These are phyloP conservation scores for Scopulariopsis brevicaulis DNA, from an alignment of 2,329 filamentous ascomycete genomes.

Conservation along the genomic window DNA sequence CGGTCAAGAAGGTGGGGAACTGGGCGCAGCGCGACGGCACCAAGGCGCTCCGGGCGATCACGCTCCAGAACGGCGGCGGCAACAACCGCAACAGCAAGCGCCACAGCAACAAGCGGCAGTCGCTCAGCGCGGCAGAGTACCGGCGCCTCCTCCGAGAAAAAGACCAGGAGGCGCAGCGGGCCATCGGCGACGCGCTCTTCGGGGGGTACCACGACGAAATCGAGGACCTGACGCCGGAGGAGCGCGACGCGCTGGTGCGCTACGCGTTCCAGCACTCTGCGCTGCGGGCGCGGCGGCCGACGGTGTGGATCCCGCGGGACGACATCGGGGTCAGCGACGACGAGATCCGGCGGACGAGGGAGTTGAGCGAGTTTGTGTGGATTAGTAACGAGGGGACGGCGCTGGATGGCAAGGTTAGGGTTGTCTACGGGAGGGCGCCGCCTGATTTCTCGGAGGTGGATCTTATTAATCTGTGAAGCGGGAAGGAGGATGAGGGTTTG, in stretches of 20 bases:
- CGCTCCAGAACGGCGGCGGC: too few relatives aligned
- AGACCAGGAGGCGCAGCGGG: slow-evolving; percentile 62
- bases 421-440: slow-evolving; percentile 75
- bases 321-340: slow-evolving; percentile 85
- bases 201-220: slow-evolving; percentile 85
- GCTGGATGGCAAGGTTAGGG: slow-evolving; percentile 69
- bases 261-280: slow-evolving; percentile 89
- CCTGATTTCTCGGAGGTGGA: slow-evolving; percentile 86
- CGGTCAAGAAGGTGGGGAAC: slow-evolving; percentile 32
- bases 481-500: not conserved
- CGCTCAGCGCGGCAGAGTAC: slow-evolving; percentile 32
- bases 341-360: slow-evolving; percentile 68
- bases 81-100: not conserved
- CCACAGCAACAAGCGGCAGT: slow-evolving; percentile 9
- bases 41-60: slow-evolving; percentile 6
- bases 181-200: slow-evolving; percentile 72
- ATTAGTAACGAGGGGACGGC: slow-evolving; percentile 90
- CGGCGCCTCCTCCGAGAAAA: slow-evolving; percentile 35
- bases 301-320: slow-evolving; percentile 89
- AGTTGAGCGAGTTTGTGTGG: slow-evolving; percentile 73
- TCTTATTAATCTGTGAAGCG: slow-evolving; percentile 59
- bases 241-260: slow-evolving; percentile 73
- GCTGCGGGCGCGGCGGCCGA: slow-evolving; percentile 70
- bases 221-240: slow-evolving; percentile 83
- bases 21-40: slow-evolving; percentile 25